Evolutionary conservation across 2,329 filamentous ascomycete species (phyloP).

Genomic region (Neonectria neomacrospora): DNA sequence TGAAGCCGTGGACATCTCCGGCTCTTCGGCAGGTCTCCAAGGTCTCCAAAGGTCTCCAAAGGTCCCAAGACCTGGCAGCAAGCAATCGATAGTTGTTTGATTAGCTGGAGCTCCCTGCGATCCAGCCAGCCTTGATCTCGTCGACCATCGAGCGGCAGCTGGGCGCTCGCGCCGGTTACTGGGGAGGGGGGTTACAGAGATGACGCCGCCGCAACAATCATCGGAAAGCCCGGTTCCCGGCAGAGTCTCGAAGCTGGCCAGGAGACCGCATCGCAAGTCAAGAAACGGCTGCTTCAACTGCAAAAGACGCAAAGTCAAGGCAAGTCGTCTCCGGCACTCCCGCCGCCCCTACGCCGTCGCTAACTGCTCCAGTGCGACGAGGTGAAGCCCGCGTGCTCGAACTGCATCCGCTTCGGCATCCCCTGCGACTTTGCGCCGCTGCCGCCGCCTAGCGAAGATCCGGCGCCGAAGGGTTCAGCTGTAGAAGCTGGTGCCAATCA

Average conservation of each 20-base stretch:
- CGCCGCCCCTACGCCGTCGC: constrained; percentile 6
- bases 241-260: constrained; percentile 43
- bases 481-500: constrained; percentile 29
- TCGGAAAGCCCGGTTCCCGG: constrained; percentile 39
- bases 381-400: constrained; percentile 47
- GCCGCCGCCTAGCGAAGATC: constrained; percentile 34
- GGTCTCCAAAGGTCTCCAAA: constrained; percentile 22
- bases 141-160: constrained; percentile 7
- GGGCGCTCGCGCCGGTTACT: constrained; percentile 11
- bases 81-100: constrained; percentile 4
- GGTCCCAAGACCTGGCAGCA: constrained; percentile 31
- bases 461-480: constrained; percentile 30
- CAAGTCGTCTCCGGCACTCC: constrained; percentile 21
- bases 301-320: constrained; percentile 48
- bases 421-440: constrained; percentile 44
- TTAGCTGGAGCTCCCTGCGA: constrained; percentile 7
- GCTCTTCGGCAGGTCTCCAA: constrained; percentile 31
- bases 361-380: constrained; percentile 45
- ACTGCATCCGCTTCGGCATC: constrained; percentile 48
- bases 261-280: constrained; percentile 47
- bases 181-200: constrained; percentile 26
- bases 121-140: background rate
- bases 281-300: constrained; percentile 48
- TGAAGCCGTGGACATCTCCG: constrained; percentile 36
- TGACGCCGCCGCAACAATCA: constrained; percentile 41